Percentiles rank a stretch among this genome's conserved stretches.
Conservation (phyloP, 208 protist species). For the Trypanosoma platydactyli region DNA sequence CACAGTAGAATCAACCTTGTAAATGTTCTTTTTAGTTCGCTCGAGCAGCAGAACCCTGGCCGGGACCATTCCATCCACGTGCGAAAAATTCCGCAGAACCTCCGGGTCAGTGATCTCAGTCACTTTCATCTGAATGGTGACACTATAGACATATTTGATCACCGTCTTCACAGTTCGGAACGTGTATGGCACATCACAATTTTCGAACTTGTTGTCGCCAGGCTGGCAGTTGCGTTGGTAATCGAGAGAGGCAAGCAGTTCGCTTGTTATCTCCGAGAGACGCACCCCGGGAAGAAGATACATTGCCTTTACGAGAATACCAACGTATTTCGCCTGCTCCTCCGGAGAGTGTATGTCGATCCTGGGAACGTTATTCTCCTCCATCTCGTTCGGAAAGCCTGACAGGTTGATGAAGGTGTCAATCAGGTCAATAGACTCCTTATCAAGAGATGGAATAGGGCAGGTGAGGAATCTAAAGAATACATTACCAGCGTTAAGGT, state of each 20-base stretch:
- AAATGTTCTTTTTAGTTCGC: constrained; percentile 82
- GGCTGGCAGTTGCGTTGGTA: constrained; percentile 87
- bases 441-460: constrained; percentile 36
- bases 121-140: constrained; percentile 88
- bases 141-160: constrained; percentile 82
- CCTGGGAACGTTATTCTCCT: constrained; percentile 79
- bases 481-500: constrained; percentile 67
- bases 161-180: constrained; percentile 75
- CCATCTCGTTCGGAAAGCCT: constrained; percentile 66
- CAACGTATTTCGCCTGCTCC: constrained; percentile 67
- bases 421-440: constrained; percentile 56
- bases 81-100: constrained; percentile 43
- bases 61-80: constrained; percentile 72
- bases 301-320: constrained; percentile 86
- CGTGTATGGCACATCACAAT: constrained; percentile 51
- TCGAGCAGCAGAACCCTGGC: constrained; percentile 83
- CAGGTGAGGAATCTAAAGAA: constrained; percentile 81
- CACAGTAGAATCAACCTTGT: constrained; percentile 79
- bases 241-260: constrained; percentile 66
- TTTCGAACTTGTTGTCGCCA: constrained; percentile 64
- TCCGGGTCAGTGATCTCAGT: constrained; percentile 73
- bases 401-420: constrained; percentile 74
- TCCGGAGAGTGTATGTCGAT: constrained; percentile 58
- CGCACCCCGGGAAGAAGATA: constrained; percentile 80
- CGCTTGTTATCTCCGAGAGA: constrained; percentile 51